phyloP scores from a whole-genome alignment of 441 rosid genomes.

The Aleurites moluccanus region DNA sequence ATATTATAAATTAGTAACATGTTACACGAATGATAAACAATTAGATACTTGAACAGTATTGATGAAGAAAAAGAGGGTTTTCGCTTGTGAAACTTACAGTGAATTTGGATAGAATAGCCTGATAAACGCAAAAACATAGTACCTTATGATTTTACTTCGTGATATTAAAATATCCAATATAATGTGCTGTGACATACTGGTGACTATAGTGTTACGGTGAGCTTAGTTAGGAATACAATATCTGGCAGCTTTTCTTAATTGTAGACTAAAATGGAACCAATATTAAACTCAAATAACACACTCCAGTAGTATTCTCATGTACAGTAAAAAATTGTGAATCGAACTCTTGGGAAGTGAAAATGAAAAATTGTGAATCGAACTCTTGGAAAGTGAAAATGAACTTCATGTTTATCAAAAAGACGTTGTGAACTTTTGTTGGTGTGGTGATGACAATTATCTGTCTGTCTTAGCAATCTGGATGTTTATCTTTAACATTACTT shows the following conservation, averaged over 20 bases:
- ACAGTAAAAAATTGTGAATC: conserved; percentile 2
- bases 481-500: conserved; percentile 42
- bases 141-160: neutral
- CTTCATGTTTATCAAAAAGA: neutral
- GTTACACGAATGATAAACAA: too few species aligned
- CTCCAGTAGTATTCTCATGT: neutral
- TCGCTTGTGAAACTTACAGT: neutral
- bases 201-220: neutral
- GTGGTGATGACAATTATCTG: conserved; percentile 1
- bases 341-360: neutral
- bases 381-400: neutral
- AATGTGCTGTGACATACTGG: neutral
- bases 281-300: neutral
- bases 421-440: conserved; percentile 20
- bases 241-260: neutral
- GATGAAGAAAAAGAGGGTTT: neutral
- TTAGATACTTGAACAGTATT: too few species aligned
- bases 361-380: conserved; percentile 1
- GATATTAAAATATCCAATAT: neutral
- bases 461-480: conserved; percentile 36
- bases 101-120: neutral
- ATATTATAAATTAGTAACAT: too few species aligned
- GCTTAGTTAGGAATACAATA: neutral
- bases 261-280: neutral
- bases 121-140: too few species aligned